Percentiles rank a stretch among this genome's conserved stretches.
Evolutionary conservation across 345 rosid genomes (phyloP).

Genomic region (Eucalyptus cloeziana): DNA sequence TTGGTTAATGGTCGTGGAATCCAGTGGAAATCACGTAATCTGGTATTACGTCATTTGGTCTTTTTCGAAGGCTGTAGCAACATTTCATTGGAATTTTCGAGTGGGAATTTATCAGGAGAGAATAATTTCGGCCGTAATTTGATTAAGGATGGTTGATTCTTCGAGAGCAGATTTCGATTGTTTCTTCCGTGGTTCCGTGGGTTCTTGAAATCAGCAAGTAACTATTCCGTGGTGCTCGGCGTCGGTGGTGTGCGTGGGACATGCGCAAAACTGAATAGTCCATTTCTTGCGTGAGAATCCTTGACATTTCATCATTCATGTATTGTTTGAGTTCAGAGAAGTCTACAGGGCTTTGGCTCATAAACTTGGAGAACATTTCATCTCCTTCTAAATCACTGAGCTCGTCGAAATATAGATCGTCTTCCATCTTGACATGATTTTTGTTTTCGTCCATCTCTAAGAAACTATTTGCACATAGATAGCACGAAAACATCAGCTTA

Average conservation of each 20-base stretch:
- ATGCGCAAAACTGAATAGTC: not conserved
- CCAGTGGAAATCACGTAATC: not conserved
- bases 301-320: no score
- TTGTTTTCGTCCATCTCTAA: fast-evolving
- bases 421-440: fast-evolving
- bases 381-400: not conserved
- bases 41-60: not conserved
- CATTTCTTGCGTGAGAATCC: no score
- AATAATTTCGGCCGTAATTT: no score
- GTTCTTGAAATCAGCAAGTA: not conserved
- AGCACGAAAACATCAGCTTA: not conserved
- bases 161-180: not conserved
- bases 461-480: not conserved
- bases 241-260: not conserved
- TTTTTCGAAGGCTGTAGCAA: not conserved
- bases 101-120: not conserved
- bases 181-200: not conserved
- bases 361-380: not conserved
- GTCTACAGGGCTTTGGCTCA: not conserved
- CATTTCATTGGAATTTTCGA: not conserved
- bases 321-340: no score
- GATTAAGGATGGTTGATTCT: not conserved
- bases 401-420: not conserved
- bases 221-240: not conserved
- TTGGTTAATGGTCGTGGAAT: not conserved